These are phyloP conservation scores for Cryptococcus hybrid DNA, from an alignment of 1,284 basidiomycete genomes.

Conservation along the genomic window DNA sequence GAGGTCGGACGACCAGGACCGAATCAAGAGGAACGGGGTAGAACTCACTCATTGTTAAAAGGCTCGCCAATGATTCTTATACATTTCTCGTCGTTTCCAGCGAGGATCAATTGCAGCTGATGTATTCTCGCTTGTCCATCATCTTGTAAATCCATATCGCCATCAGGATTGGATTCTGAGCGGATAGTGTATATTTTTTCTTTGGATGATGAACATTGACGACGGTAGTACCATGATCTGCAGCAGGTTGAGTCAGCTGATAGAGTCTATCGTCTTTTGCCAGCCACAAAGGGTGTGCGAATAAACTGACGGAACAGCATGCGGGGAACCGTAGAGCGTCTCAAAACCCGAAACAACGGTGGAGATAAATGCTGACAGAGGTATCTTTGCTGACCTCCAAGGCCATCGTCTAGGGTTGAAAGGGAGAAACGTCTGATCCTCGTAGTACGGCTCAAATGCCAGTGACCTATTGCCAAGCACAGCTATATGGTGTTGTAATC, in stretches of 20 bases:
- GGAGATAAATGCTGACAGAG: conserved; percentile 40
- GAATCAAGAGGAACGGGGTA: not conserved
- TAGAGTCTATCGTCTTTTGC: not conserved
- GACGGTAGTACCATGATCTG: conserved; percentile 26
- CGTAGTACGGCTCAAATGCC: conserved; percentile 42
- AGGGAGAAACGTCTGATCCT: conserved; percentile 35
- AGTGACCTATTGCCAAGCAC: conserved; percentile 38
- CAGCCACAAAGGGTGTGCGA: not conserved
- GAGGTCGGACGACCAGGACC: too few relatives aligned
- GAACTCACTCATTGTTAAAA: conserved; percentile 42
- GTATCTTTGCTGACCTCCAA: conserved; percentile 40
- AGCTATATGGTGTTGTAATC: conserved; percentile 46
- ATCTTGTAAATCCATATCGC: conserved; percentile 27
- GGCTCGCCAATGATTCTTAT: conserved; percentile 41
- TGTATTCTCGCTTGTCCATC: conserved; percentile 31
- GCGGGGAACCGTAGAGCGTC: conserved; percentile 27
- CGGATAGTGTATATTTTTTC: conserved; percentile 23
- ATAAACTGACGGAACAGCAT: conserved; percentile 42
- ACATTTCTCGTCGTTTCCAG: conserved; percentile 33
- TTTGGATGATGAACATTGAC: conserved; percentile 23
- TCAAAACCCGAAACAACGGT: conserved; percentile 45
- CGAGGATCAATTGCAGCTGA: conserved; percentile 31
- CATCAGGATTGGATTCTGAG: conserved; percentile 19
- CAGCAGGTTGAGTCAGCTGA: not conserved
- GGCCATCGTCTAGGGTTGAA: conserved; percentile 31